Conservation (phyloP, 768 basidiomycete species). For the Pleurotus tuoliensis region DNA sequence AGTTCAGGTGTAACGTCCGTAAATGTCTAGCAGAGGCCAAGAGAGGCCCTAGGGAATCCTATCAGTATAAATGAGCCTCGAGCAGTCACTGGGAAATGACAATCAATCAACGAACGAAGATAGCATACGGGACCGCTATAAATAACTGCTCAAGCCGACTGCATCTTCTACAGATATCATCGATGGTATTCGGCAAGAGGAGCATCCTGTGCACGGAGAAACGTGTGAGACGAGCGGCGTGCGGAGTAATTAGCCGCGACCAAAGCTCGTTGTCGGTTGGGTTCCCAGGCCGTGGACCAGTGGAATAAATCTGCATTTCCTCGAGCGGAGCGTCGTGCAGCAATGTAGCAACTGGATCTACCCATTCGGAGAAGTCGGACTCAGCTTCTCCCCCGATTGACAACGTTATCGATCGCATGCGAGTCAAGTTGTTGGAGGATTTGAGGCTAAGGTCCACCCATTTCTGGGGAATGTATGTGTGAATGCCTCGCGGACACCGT, state of each 20-base stretch:
- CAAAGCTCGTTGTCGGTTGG: conserved; percentile 47
- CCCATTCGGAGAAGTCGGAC: conserved; percentile 39
- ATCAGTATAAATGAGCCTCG: neutral
- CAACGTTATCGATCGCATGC: conserved; percentile 55
- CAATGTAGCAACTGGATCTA: conserved; percentile 34
- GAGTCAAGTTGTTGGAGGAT: conserved; percentile 26
- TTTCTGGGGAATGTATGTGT: neutral
- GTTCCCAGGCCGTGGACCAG: conserved; percentile 35
- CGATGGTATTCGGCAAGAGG: conserved; percentile 45
- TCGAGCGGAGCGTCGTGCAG: conserved; percentile 50
- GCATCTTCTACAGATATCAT: conserved; percentile 53
- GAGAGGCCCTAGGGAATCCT: conserved; percentile 38
- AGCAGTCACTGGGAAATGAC: too few species aligned
- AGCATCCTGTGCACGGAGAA: conserved; percentile 66
- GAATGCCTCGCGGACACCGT: conserved; percentile 28
- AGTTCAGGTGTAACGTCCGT: conserved; percentile 59
- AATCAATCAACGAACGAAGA: conserved; percentile 32
- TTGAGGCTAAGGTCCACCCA: conserved; percentile 23
- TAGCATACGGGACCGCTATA: conserved; percentile 44
- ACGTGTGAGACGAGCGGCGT: conserved; percentile 46
- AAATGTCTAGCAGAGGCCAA: conserved; percentile 45
- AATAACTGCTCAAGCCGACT: conserved; percentile 58
- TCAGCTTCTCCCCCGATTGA: conserved; percentile 34
- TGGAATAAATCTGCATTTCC: conserved; percentile 59
- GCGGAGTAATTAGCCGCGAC: conserved; percentile 41